phyloP scores from a whole-genome alignment of 305 asterid genomes.

The Euphrasia arctica region DNA sequence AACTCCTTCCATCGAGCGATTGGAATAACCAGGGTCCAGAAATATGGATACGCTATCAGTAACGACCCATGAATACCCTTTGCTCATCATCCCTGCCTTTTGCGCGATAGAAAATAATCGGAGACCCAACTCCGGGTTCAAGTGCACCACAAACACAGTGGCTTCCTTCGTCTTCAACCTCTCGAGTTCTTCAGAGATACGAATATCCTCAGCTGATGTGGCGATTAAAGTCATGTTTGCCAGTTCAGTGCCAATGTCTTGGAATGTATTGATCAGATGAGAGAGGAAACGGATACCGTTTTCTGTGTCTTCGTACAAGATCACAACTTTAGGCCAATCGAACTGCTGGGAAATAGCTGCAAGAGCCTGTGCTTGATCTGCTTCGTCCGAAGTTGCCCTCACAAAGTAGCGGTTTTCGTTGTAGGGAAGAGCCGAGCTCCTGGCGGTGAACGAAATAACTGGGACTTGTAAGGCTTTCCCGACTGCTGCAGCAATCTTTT shows the following conservation, averaged over 20 bases:
- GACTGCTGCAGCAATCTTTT: conserved; percentile 26
- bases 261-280: conserved; percentile 32
- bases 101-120: conserved; percentile 37
- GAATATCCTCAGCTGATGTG: conserved; percentile 18
- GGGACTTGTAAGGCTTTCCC: conserved; percentile 37
- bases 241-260: conserved; percentile 31
- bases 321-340: conserved; percentile 37
- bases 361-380: conserved; percentile 36
- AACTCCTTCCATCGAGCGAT: conserved; percentile 58
- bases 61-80: conserved; percentile 58
- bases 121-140: conserved; percentile 33
- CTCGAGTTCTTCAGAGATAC: conserved; percentile 23
- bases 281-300: conserved; percentile 38
- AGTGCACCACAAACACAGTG: conserved; percentile 44
- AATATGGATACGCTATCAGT: conserved; percentile 49
- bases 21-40: conserved; percentile 32
- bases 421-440: conserved; percentile 27
- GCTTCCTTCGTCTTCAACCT: neutral
- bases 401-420: conserved; percentile 28
- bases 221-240: conserved; percentile 27
- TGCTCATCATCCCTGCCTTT: conserved; percentile 41
- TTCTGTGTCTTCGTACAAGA: conserved; percentile 42
- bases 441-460: conserved; percentile 39
- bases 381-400: conserved; percentile 39
- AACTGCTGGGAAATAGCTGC: conserved; percentile 36